Percentiles rank a stretch among this genome's conserved stretches.
Evolutionary conservation across 75 land plant genomes (phyloP).

Genomic region (Picea sitchensis): DNA sequence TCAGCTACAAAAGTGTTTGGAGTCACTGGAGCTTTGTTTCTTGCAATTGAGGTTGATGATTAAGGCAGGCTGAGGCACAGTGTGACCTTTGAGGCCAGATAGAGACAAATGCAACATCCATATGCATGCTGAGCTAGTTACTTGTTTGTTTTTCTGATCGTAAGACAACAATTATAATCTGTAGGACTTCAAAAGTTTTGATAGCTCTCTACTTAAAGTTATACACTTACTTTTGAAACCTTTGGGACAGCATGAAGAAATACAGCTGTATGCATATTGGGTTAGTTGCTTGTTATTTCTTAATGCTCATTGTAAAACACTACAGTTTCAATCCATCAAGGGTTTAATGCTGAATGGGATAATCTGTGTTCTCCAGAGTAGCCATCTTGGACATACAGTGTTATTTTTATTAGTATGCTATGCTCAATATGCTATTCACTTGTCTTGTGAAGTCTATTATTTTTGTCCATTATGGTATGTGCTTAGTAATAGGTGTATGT

Average conservation of each 20-base stretch:
- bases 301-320: not conserved
- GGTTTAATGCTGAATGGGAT: not conserved
- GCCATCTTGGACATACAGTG: no score
- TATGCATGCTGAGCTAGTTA: not conserved
- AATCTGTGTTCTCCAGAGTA: not conserved
- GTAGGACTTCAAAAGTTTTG: conserved; percentile 5
- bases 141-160: conserved; percentile 1
- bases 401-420: not conserved
- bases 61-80: conserved; percentile 6
- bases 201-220: not conserved
- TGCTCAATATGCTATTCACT: not conserved
- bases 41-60: not conserved
- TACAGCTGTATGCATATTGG: not conserved
- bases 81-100: conserved; percentile 4
- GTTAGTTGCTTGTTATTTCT: not conserved
- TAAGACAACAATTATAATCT: conserved; percentile 3
- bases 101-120: conserved; percentile 5
- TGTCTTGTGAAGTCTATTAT: not conserved
- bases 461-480: not conserved
- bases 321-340: not conserved
- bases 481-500: not conserved
- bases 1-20: conserved; percentile 8
- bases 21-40: conserved; percentile 4
- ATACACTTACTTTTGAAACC: not conserved
- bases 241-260: not conserved